Base-by-base conservation (phyloP, 192 early-diverging fungal genomes). In the Irineochytrium annulatum region DNA sequence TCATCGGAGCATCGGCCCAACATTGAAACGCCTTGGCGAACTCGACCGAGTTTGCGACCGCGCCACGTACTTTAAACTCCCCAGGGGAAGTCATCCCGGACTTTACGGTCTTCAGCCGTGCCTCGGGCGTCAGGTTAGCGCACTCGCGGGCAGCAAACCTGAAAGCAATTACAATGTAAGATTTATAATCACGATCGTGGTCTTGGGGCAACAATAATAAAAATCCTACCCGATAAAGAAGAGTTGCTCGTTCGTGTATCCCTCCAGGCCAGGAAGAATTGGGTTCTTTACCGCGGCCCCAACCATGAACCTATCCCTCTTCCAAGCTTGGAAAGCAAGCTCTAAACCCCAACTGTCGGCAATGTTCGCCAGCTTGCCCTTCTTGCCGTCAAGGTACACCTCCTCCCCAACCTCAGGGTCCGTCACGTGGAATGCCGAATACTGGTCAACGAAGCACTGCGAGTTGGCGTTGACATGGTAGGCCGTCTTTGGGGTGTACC, bases 1-100 rank as follows among this genome's bases (percentile, higher is more conserved):
- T 90, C 89, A 92, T 89, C 17, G 55, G 62, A 1, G 69, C 64
- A 4, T 79, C 83, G 3, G 52, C 29, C 20, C 73, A 57, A 66
- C 90, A 91, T n/a, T 77, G 55, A 57, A 87, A 93, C 5, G 81
- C 79, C 39, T 88, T 62, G 20, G 83, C 67, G 77, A 93, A 93
- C n/a, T 82, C 65, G 11, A 67, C 35, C 0, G 81, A 83, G 65
- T 93, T 90, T 28, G 71, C 66, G 1, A 88, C 63, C 8, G 78
- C 85, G 8, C 88, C 89, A 48, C 81, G 86, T n/a, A 89, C 87
- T 34, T 87, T 77, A 77, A 78, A 85, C 34, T 67, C 54, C 14
- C 74, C 59, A 4, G 86, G 86, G 0, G 85, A 75, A 59, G 89
- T 88, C 17, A 72, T 75, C 62, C 89, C 84, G 29, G 81, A 86